Evolutionary conservation across 1,284 basidiomycete species (phyloP).

Genomic region (Austropuccinia psidii): DNA sequence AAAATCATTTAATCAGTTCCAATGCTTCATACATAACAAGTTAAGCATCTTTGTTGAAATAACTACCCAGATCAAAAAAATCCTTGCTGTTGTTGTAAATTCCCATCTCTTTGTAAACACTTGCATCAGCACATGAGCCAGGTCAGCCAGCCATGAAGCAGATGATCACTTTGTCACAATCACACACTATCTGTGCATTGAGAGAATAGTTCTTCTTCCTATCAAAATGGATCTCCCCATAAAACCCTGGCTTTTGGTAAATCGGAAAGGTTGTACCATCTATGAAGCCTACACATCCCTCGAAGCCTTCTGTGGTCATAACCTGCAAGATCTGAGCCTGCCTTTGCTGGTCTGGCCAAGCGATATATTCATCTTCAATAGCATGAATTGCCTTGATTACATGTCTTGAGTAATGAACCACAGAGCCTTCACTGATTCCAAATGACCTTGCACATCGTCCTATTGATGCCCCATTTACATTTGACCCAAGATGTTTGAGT

Average conservation of each 20-base stretch:
- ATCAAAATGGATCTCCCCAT: constrained; percentile 1
- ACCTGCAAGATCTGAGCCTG: background rate
- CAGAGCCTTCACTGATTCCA: background rate
- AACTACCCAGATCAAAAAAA: background rate
- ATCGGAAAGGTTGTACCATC: background rate
- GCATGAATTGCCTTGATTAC: background rate
- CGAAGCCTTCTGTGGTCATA: background rate
- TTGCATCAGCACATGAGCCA: background rate
- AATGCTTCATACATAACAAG: no score
- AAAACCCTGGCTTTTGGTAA: background rate
- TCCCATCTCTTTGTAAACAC: background rate
- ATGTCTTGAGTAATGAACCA: background rate
- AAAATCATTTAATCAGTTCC: no score
- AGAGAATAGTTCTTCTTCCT: background rate
- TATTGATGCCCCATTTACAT: constrained; percentile 2
- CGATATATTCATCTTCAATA: background rate
- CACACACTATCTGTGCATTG: background rate
- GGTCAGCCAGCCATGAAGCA: background rate
- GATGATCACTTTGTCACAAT: background rate
- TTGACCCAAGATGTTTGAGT: constrained; percentile 5
- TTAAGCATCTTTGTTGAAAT: no score
- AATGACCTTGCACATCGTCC: background rate
- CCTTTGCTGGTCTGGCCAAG: background rate
- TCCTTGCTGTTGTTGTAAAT: background rate
- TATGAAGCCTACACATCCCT: background rate